Percentiles rank a stretch among this genome's conserved stretches.
Conservation (phyloP, 306 rosid genomes). For the Boehmeria nivea region DNA sequence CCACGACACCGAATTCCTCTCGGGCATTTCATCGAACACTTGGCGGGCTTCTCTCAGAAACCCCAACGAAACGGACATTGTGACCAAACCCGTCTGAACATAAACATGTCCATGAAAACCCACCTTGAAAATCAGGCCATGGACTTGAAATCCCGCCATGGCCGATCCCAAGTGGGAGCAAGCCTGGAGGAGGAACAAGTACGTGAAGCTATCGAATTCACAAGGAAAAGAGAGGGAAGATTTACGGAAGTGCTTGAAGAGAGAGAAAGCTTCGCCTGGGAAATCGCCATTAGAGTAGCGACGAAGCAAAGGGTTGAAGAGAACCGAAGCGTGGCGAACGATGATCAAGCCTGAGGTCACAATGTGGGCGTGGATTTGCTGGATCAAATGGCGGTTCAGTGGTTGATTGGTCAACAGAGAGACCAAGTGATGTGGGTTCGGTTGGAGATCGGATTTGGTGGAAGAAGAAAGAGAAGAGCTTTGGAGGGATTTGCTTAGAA, state of each 20-base stretch:
- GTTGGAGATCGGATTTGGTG: neutral
- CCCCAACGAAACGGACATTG: conserved; percentile 40
- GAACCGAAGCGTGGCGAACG: conserved; percentile 21
- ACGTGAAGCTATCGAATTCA: conserved; percentile 51
- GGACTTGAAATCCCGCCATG: conserved; percentile 45
- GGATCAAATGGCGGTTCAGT: conserved; percentile 22
- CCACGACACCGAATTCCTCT: conserved; percentile 52
- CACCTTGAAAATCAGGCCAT: conserved; percentile 43
- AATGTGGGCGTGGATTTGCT: conserved; percentile 47
- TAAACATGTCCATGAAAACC: conserved; percentile 59
- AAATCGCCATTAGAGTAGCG: conserved; percentile 29
- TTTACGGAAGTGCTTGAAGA: conserved; percentile 14
- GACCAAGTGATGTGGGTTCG: conserved; percentile 33
- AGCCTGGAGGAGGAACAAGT: conserved; percentile 46
- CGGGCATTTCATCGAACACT: conserved; percentile 54
- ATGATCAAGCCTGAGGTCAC: conserved; percentile 50
- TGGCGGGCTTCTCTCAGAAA: conserved; percentile 33
- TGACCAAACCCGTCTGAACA: conserved; percentile 54
- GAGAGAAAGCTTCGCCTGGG: conserved; percentile 43
- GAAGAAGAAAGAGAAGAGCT: neutral
- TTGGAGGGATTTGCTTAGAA: neutral
- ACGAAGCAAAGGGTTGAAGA: conserved; percentile 50
- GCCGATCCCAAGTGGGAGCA: conserved; percentile 28
- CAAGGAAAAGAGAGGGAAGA: conserved; percentile 13
- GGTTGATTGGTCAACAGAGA: conserved; percentile 45